A percentile compares a stretch with the other conserved stretches of the same genome.
Evolutionary conservation across 2,329 filamentous ascomycete genomes (phyloP).

Genomic region (Scedosporium dehoogii): DNA sequence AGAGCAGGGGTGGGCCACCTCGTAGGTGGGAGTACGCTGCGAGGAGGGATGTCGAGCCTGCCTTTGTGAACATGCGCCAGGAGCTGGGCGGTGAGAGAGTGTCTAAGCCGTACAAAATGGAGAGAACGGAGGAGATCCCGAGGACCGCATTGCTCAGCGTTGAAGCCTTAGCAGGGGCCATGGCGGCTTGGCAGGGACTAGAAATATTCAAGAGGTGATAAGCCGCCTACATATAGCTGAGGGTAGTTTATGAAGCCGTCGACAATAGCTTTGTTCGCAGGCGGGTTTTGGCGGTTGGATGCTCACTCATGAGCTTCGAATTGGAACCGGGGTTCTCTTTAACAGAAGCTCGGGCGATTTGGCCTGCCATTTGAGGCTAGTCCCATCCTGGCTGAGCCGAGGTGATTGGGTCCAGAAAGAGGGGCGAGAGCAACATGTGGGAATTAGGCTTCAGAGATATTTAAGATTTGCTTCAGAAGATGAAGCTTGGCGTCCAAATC

Average conservation of each 20-base stretch:
- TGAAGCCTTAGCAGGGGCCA: not conserved
- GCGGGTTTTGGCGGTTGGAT: not conserved
- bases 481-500: too few relatives aligned
- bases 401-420: not conserved
- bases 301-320: too few relatives aligned
- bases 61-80: conserved; percentile 20
- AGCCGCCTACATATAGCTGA: not conserved
- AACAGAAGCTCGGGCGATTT: too few relatives aligned
- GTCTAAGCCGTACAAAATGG: conserved; percentile 13
- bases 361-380: not conserved
- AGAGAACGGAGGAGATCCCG: conserved; percentile 5
- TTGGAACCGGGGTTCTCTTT: too few relatives aligned
- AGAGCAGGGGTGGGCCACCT: conserved; percentile 12
- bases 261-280: not conserved
- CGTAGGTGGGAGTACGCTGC: not conserved
- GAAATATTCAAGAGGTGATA: not conserved
- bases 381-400: not conserved
- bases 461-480: too few relatives aligned
- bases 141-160: conserved; percentile 8
- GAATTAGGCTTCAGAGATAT: too few relatives aligned
- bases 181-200: not conserved
- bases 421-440: not conserved
- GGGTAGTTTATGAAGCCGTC: not conserved
- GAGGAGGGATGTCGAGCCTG: conserved; percentile 20
- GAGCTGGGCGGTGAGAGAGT: conserved; percentile 14